Base-by-base conservation (phyloP, 2,329 filamentous ascomycete species). In the Taxawa tesnikishii region DNA sequence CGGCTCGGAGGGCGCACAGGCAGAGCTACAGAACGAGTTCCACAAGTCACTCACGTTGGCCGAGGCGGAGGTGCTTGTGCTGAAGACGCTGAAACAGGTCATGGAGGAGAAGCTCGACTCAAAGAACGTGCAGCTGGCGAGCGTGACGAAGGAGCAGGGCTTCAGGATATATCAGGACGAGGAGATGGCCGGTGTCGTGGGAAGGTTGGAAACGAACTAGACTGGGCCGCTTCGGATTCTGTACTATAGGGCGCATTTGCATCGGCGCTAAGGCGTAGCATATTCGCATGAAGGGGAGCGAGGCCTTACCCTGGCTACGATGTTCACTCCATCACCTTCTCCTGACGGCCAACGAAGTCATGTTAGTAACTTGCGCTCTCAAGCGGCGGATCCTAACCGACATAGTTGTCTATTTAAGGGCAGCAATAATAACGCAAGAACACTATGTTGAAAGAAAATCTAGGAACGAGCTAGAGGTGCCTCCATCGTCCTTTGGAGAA, bases 81-180 rank as follows among this genome's bases (percentile, higher is more conserved):
- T 98, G 52, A 96, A 96, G 75, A 98, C 90, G 23, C 62, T 98
- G 58, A 98, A 96, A 73, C 90, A 98, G 65, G 90, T 98, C 47
- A 98, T 98, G 90, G 90, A 98, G 65, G 90, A 98, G 75, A 98
- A 98, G 68, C 71, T 98, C 39, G 90, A 98, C 57, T 74, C 85
- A 43, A 98, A 98, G 75, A 98, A 98, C 55, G 90, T 98, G 44
- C 90, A 98, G 67, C 63, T 98, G 47, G 90, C 90, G 33, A 96
- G 88, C 55, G 90, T 98, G 36, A 98, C 90, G 41, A 93, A 87
- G 70, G 88, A 94, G 45, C 88, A 83, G 63, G 90, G 90, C 35
- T 98, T 98, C 72, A 80, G 84, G 65, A 94, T 98, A 75, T 98
- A 98, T 69, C 81, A 79, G 37, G 90, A 98, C 50, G 84, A 88